Evolutionary conservation across 1,284 basidiomycete genomes (phyloP).

Genomic region (Trametes versicolor): DNA sequence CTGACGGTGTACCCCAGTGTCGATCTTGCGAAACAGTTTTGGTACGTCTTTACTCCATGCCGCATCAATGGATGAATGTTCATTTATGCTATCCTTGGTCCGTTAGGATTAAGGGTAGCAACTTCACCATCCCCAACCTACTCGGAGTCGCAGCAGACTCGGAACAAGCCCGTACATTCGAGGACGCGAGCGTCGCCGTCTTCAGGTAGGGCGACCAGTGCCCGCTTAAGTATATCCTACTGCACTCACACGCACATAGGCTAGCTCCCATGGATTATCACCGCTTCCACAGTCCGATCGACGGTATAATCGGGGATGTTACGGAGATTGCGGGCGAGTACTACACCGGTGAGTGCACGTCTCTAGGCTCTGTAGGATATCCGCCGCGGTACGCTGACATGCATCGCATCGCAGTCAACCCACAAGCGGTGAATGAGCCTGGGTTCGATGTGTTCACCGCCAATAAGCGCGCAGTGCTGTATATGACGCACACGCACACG

Average conservation of each 20-base stretch:
- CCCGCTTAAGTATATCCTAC: not conserved
- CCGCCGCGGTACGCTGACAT: not conserved
- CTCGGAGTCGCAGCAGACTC: conserved; percentile 55
- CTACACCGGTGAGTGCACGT: conserved; percentile 56
- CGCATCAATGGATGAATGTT: not conserved
- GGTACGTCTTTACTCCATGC: conserved; percentile 45
- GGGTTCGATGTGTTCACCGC: conserved; percentile 79
- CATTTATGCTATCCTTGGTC: not conserved
- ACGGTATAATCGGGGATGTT: conserved; percentile 62
- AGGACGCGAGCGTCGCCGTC: conserved; percentile 65
- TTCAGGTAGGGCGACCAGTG: conserved; percentile 52
- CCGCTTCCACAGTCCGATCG: conserved; percentile 84
- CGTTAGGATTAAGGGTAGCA: conserved; percentile 76
- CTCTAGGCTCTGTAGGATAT: not conserved
- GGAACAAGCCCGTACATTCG: conserved; percentile 52
- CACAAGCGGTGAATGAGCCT: conserved; percentile 81
- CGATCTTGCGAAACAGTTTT: conserved; percentile 71
- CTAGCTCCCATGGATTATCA: conserved; percentile 89
- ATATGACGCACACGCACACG: conserved; percentile 56
- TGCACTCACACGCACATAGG: conserved; percentile 41
- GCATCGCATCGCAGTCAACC: conserved; percentile 62
- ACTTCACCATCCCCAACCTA: conserved; percentile 75
- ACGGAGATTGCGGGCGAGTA: conserved; percentile 65
- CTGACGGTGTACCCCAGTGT: conserved; percentile 74
- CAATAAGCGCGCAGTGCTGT: conserved; percentile 71